Percentiles rank a stretch among this genome's conserved stretches.
Evolutionary conservation across 768 basidiomycete genomes (phyloP).

Genomic region (Thelephora aurantiotincta): DNA sequence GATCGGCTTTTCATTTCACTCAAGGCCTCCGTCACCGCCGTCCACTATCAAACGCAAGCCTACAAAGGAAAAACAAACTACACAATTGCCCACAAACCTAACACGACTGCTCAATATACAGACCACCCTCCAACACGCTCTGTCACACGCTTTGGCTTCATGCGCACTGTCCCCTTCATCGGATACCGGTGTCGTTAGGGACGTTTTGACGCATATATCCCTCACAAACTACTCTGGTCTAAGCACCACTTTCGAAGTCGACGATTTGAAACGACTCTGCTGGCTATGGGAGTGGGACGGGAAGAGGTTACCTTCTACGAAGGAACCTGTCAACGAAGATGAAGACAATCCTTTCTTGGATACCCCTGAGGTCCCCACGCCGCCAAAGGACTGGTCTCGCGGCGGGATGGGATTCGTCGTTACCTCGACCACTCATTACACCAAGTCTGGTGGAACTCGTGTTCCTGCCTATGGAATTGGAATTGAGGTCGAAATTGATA

Average conservation of each 20-base stretch:
- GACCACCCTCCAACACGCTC: conserved; percentile 62
- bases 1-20: not conserved
- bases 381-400: conserved; percentile 57
- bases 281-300: conserved; percentile 89
- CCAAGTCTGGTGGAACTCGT: conserved; percentile 49
- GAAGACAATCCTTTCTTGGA: conserved; percentile 65
- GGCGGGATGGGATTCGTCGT: conserved; percentile 71
- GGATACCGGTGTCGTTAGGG: conserved; percentile 62
- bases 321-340: conserved; percentile 18
- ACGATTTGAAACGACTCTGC: conserved; percentile 63
- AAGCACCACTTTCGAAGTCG: conserved; percentile 44
- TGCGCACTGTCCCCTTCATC: conserved; percentile 65
- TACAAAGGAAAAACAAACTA: conserved; percentile 10
- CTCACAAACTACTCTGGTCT: conserved; percentile 56
- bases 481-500: conserved; percentile 76
- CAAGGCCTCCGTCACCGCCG: conserved; percentile 47
- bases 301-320: conserved; percentile 20
- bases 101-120: conserved; percentile 49
- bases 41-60: conserved; percentile 26
- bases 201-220: conserved; percentile 68
- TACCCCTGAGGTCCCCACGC: conserved; percentile 16
- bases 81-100: conserved; percentile 40
- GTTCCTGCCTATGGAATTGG: conserved; percentile 75
- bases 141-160: conserved; percentile 76
- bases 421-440: conserved; percentile 58